These are phyloP conservation scores for Quercus lobata DNA, from an alignment of 331 rosid species.

Conservation along the genomic window DNA sequence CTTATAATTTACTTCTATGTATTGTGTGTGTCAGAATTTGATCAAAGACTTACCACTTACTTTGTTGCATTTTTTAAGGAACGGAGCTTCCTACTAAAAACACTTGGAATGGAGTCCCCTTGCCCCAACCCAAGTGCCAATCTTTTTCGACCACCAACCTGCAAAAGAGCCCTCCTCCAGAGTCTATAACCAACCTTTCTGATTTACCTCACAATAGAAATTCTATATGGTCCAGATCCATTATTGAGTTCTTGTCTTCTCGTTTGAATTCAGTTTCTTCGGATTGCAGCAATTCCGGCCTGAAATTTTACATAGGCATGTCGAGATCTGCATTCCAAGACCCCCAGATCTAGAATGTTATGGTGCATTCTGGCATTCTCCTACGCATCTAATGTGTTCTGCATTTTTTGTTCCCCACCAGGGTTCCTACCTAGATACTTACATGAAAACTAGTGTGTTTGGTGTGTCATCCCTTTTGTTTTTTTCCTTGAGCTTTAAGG, in stretches of 20 bases:
- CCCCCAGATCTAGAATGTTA: slow-evolving; percentile 49
- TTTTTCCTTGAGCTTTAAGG: slow-evolving; percentile 33
- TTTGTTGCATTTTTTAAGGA: slow-evolving; percentile 60
- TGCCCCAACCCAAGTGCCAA: slow-evolving; percentile 47
- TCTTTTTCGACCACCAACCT: slow-evolving; percentile 76
- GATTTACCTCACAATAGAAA: slow-evolving; percentile 27
- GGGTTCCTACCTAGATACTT: slow-evolving; percentile 34
- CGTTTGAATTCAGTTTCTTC: slow-evolving; percentile 31
- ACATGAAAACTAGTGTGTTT: slow-evolving; percentile 43
- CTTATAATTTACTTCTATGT: background rate
- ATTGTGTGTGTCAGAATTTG: slow-evolving; percentile 6
- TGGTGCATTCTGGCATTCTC: slow-evolving; percentile 63
- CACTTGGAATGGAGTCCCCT: slow-evolving; percentile 93
- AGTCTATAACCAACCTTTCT: slow-evolving; percentile 51
- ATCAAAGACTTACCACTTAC: slow-evolving; percentile 18
- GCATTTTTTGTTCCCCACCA: slow-evolving; percentile 29
- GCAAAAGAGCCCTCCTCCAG: slow-evolving; percentile 94
- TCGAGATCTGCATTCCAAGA: slow-evolving; percentile 42
- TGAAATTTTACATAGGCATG: slow-evolving; percentile 73
- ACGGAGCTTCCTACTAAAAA: slow-evolving; percentile 90
- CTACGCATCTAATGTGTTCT: slow-evolving; percentile 52
- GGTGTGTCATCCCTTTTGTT: slow-evolving; percentile 76
- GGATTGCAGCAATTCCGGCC: slow-evolving; percentile 74
- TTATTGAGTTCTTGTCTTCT: slow-evolving; percentile 28
- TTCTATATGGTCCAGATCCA: slow-evolving; percentile 26